Percentiles rank a stretch among this genome's conserved stretches.
phyloP scores from a whole-genome alignment of 352 stramenopile species.

The Thraustochytrium striatum region DNA sequence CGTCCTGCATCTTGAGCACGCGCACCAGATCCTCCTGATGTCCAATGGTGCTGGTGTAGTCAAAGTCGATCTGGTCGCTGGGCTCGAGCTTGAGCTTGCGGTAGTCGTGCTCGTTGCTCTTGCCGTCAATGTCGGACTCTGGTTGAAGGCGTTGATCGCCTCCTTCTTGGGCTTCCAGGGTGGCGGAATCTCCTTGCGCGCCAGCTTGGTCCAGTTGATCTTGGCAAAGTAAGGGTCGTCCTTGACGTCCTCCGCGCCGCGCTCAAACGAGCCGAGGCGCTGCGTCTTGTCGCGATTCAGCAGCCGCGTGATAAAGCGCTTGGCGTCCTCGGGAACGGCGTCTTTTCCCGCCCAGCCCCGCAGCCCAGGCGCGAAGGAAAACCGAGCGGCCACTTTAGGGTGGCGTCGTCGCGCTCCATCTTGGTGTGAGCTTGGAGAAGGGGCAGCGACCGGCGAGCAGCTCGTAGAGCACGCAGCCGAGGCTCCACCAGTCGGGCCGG shows the following conservation, averaged over 20 bases:
- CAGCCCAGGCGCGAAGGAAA: conserved; percentile 12
- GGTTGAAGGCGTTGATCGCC: conserved; percentile 39
- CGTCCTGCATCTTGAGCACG: conserved; percentile 69
- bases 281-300: conserved; percentile 68
- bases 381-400: conserved; percentile 69
- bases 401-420: conserved; percentile 75
- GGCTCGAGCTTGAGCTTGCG: conserved; percentile 41
- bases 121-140: conserved; percentile 42
- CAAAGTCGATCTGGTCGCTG: conserved; percentile 36
- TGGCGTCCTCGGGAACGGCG: conserved; percentile 72
- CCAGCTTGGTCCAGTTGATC: conserved; percentile 68
- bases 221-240: conserved; percentile 70
- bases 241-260: conserved; percentile 61
- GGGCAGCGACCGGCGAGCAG: conserved; percentile 91
- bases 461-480: conserved; percentile 93
- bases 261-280: conserved; percentile 62
- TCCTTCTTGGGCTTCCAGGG: conserved; percentile 27
- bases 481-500: conserved; percentile 95
- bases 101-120: conserved; percentile 47
- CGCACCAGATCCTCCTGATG: conserved; percentile 57
- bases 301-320: conserved; percentile 69
- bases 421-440: conserved; percentile 90
- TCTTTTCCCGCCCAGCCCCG: conserved; percentile 62
- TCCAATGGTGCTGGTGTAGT: conserved; percentile 19
- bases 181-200: conserved; percentile 31